Base-by-base conservation (phyloP, 768 basidiomycete genomes). In the Amanita polypyramis region DNA sequence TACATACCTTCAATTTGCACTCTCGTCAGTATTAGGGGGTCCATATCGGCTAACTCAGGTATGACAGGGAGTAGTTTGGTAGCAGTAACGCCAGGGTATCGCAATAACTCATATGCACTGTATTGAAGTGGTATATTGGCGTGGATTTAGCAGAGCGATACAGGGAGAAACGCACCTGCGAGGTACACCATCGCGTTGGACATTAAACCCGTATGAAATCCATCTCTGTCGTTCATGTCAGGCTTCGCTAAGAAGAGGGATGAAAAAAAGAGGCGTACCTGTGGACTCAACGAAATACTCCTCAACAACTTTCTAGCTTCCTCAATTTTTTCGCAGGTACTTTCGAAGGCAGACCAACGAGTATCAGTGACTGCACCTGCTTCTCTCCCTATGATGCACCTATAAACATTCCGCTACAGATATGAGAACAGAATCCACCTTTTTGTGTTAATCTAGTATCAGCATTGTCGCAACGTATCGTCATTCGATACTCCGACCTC, bases 401-500 rank as follows among this genome's bases (percentile, higher is more conserved):
- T 27, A 53, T 19, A 37, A 33, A 34, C 34, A 44, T 19, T 3
- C 10, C 11, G 14, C 1, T 15, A 5, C 14, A n/a, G 43, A 8
- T 4, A 21, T 27, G 25, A 21, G 32, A 7, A 50, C 25, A 3
- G 55, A 39, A 32, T 21, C 55, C 59, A 75, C 88, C 91, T 63
- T 80, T 81, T 56, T 77, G 76, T 0, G 92, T 94, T 50, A 95
- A 65, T 39, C 92, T 74, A 44, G 80, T 41, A 64, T 95, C 92
- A 2, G 92, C 92, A 53, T 95, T 95, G 63, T 95, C 92, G 44
- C 85, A 82, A 43, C 92, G 73, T 36, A 94, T 74, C 0, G 82
- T 82, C 79, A 95, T 82, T 19, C 92, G 79, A 59, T 91, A 95
- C 57, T 95, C 92, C 12, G 86, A 89, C 32, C 92, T 74, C 12